Base-by-base conservation (phyloP, 2,329 filamentous ascomycete species). In the Clarireedia monteithiana region DNA sequence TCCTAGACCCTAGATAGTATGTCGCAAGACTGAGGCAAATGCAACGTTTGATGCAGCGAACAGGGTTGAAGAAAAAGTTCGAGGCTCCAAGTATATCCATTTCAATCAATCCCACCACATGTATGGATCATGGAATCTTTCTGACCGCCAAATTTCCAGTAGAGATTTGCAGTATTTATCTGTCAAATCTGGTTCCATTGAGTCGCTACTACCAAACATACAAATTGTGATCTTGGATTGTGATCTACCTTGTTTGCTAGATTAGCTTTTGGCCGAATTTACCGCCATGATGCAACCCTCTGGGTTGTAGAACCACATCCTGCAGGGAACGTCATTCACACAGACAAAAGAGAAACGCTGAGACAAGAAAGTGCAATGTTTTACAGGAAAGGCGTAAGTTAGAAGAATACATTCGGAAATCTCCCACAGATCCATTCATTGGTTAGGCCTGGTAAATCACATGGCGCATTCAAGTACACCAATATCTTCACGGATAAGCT, bases 221-320 rank as follows among this genome's bases (percentile, higher is more conserved):
- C 39, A 42, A n/a, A n/a, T 7, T 42, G 6, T 20, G 39, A 42
- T 42, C 4, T n/a, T n/a, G n/a, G 23, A 24, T 14, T 7, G 23
- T 23, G 23, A 7, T 14, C 20, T 23, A 9, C 42, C n/a, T 46
- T 46, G 42, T 46, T 46, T 46, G 42, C 42, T 24, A 46, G 10
- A 26, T 23, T 20, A 14, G 23, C 12, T 6, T 4, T 46, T 34
- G 12, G 42, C 39, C 39, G 23, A 17, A 46, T 26, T 46, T 24
- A 12, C 23, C 42, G 42, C 42, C 42, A 6, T 14, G 9, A 46
- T 46, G 42, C 23, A 46, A 46, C 23, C 12, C 15, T 42, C 7
- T 24, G 50, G 50, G 46, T 36, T 55, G 53, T 50, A 55, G 47
- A 50, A 55, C 53, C 50, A 6, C 42, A 5, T 23, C 7, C n/a